Evolutionary conservation across 805 yeast genomes (phyloP), one percentile per base, ranked within the genome.

Genomic region (Zygotorulaspora danielsina): DNA sequence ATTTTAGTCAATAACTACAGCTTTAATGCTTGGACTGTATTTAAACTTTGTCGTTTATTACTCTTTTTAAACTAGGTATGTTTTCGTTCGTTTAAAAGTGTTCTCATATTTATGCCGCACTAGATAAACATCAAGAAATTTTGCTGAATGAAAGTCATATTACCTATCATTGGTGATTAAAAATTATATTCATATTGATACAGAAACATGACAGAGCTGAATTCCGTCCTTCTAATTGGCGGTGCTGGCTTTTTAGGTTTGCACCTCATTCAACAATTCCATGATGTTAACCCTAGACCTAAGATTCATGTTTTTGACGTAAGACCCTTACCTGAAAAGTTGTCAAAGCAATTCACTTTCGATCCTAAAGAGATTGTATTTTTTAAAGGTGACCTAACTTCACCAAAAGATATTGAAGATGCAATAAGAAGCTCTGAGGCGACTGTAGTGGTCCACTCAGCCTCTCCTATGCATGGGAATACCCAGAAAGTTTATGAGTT

Each of bases 221-320:
- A 31, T 4, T 57, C 60, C 4, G 95, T 93, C 2, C 75, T 93
- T 20, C 69, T 93, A 15, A 77, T 93, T n/a, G 98, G 98, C 35
- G 98, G 98, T 7, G 69, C 96, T 4, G 98, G 98, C 0, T 93
- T 93, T 51, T 73, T 93, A 15, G 98, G 98, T 2, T 76, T 87
- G 32, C 98, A 93, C 51, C 69, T 93, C 48, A 78, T 93, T 30
- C 89, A 89, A 54, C 93, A 86, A 61, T 90, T 89, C 63, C 75
- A 76, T 66, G 71, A 72, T 32, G 65, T 73, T 25, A 55, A 73
- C 10, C 84, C 93, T 16, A 67, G 76, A 32, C 89, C 95, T 7
- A 62, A 73, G 31, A 83, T 93, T 44, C 83, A 81, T 55, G 95
- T 93, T 12, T 85, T 93, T 58, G 98, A 93, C 63, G 79, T 93